A percentile compares a stretch with the other conserved stretches of the same genome.
These are phyloP conservation scores for Penicillium vulpinum DNA, from an alignment of 2,329 filamentous ascomycete genomes.

Conservation along the genomic window DNA sequence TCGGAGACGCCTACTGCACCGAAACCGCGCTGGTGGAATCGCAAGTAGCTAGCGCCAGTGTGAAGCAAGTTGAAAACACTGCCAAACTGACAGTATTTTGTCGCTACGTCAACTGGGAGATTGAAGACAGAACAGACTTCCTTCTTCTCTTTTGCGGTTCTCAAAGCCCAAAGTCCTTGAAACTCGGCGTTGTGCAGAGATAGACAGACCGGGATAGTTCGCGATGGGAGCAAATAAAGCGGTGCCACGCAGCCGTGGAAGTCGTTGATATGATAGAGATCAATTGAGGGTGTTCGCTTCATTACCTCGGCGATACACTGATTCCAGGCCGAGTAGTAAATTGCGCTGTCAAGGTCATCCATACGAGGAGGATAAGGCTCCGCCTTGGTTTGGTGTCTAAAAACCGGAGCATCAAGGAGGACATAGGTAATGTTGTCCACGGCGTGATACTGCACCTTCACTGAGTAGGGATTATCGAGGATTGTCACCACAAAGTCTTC, in stretches of 20 bases:
- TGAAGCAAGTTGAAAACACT: conserved; percentile 69
- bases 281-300: conserved; percentile 59
- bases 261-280: conserved; percentile 67
- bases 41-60: conserved; percentile 64
- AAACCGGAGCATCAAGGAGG: conserved; percentile 66
- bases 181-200: conserved; percentile 72
- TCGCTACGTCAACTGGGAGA: conserved; percentile 33
- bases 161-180: conserved; percentile 68
- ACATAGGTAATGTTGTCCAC: conserved; percentile 68
- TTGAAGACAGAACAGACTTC: conserved; percentile 68
- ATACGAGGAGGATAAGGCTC: conserved; percentile 68
- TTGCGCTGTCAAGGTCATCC: conserved; percentile 67
- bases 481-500: conserved; percentile 64
- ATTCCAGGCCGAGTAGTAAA: conserved; percentile 71
- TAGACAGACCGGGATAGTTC: conserved; percentile 61
- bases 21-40: conserved; percentile 66
- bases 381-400: conserved; percentile 63
- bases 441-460: conserved; percentile 64
- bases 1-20: conserved; percentile 68
- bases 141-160: conserved; percentile 59
- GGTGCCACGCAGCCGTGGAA: conserved; percentile 65
- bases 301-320: conserved; percentile 66
- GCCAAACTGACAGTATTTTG: conserved; percentile 54
- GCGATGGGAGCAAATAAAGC: conserved; percentile 60
- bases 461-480: conserved; percentile 60